Conservation (phyloP, 495 filamentous ascomycete species). For the Annulohypoxylon bovei region DNA sequence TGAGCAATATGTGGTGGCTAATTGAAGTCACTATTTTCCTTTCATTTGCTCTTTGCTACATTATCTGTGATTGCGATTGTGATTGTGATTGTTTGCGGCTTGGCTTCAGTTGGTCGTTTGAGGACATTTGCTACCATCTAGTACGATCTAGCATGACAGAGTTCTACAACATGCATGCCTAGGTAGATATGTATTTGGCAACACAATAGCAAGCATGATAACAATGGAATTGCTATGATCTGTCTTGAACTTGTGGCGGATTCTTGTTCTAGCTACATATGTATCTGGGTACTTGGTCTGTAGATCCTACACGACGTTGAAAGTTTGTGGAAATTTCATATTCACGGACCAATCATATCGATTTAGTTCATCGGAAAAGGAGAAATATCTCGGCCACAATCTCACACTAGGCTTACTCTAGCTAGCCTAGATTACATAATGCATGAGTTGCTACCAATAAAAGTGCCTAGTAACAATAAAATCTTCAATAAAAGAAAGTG, state of each 20-base stretch:
- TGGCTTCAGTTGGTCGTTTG: not conserved
- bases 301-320: not conserved
- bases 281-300: no score
- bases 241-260: no score
- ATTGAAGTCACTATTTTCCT: conserved; percentile 35
- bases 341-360: conserved; percentile 5
- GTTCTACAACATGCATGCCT: no score
- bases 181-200: no score
- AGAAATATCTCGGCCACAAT: conserved; percentile 4
- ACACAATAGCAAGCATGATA: no score
- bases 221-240: no score
- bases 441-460: no score
- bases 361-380: not conserved
- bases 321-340: conserved; percentile 1
- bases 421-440: no score
- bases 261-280: no score
- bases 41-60: conserved; percentile 14
- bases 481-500: not conserved
- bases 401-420: not conserved
- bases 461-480: not conserved
- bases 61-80: not conserved
- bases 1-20: conserved; percentile 43
- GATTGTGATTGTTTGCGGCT: not conserved
- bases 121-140: not conserved
- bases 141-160: no score